These are phyloP conservation scores for Bipolaris oryzae DNA, from an alignment of 2,329 filamentous ascomycete genomes.

Conservation along the genomic window DNA sequence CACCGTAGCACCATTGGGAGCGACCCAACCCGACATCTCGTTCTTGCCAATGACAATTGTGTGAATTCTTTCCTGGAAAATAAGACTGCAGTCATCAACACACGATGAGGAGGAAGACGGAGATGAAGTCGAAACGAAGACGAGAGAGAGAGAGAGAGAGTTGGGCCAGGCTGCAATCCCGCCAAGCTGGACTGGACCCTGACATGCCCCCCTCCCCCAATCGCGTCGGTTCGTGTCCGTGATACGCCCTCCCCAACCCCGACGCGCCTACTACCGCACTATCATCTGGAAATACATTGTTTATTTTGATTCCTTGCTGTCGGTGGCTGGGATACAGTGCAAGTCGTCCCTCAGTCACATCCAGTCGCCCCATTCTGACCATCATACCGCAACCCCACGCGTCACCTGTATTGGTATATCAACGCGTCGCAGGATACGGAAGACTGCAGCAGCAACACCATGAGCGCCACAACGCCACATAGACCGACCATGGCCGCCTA, in stretches of 20 bases:
- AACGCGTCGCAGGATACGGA: conserved; percentile 29
- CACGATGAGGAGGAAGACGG: not conserved
- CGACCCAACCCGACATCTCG: not conserved
- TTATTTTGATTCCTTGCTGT: conserved; percentile 8
- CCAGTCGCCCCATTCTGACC: not conserved
- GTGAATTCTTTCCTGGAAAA: not conserved
- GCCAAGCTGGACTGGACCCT: conserved; percentile 27
- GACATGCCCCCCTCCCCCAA: conserved; percentile 20
- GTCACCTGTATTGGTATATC: conserved; percentile 16
- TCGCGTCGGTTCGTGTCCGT: conserved; percentile 22
- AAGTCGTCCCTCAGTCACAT: conserved; percentile 10
- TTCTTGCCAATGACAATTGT: not conserved
- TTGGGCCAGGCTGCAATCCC: conserved; percentile 7
- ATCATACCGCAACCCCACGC: conserved; percentile 9
- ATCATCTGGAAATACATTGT: conserved; percentile 13
- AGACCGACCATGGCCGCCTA: conserved; percentile 31
- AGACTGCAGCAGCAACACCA: conserved; percentile 21
- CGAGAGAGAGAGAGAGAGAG: not conserved
- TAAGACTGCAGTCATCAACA: not conserved
- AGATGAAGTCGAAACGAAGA: not conserved
- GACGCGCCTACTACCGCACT: conserved; percentile 30
- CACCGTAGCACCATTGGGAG: not conserved
- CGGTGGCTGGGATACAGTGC: not conserved
- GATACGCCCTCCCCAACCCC: conserved; percentile 26
- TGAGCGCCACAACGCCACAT: conserved; percentile 32